Base-by-base conservation (phyloP, 2,329 filamentous ascomycete species). In the Aspergillus melleus region DNA sequence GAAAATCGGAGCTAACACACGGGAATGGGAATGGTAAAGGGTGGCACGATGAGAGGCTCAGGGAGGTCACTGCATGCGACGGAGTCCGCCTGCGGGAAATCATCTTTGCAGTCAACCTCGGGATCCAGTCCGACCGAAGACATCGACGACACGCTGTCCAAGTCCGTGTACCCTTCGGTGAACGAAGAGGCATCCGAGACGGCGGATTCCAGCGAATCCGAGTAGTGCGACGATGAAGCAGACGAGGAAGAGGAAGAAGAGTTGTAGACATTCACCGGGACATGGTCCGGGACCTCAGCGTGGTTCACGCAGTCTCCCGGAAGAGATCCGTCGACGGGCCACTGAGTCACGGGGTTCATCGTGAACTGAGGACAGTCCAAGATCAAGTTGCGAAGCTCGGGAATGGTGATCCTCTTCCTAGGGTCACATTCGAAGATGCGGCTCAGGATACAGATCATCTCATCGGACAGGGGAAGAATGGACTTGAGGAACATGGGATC, bases 351-450 rank as follows among this genome's bases (percentile, higher is more conserved):
- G 65, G 72, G 69, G 56, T 68, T 71, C 58, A 74, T 72, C 73
- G 81, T 96, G 75, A 97, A 92, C 65, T 83, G 81, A 32, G 88
- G 82, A 81, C 93, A 97, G 64, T 86, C 83, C 69, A 89, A 75
- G 73, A 98, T 95, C 73, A 89, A 82, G 66, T 86, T 83, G 71
- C 90, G 88, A 58, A 99, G 84, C 77, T 96, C 90, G 58, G 86
- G 79, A 64, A 99, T 84, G 58, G 88, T 89, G 72, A 96, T 93
- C 75, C 95, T 85, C 74, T 91, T 87, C 70, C 88, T 84, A 59
- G 95, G 93, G 77, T 95, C 88, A 75, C 88, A 86, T 72, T 94
- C 89, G 76, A 99, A 99, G 70, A 98, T 90, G 71, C 90, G 87
- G 66, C 87, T 88, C 69, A 99, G 80, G 65, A 99, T 96, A 73